A percentile compares a stretch with the other conserved stretches of the same genome.
Conservation (phyloP, 768 basidiomycete genomes). For the Podaxis mareebaensis region DNA sequence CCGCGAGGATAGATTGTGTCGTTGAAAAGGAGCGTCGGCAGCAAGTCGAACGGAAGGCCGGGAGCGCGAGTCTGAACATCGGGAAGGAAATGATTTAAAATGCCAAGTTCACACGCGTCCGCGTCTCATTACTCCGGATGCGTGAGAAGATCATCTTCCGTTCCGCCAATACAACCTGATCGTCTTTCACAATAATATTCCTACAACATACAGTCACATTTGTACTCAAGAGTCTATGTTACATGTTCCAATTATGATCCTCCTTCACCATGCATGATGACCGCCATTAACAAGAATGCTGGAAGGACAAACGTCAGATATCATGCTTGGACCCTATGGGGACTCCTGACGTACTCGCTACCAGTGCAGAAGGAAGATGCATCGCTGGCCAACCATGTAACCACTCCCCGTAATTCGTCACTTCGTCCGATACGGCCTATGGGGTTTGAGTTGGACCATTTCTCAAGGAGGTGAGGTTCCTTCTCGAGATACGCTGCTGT, state of each 20-base stretch:
- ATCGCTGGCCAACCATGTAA: conserved; percentile 72
- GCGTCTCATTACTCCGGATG: neutral
- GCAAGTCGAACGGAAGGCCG: conserved; percentile 4
- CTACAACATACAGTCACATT: conserved; percentile 33
- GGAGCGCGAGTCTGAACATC: conserved; percentile 9
- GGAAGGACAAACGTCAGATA: conserved; percentile 11
- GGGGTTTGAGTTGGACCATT: conserved; percentile 72
- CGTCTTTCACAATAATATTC: neutral
- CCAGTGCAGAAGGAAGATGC: conserved; percentile 80
- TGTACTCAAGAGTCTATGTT: neutral
- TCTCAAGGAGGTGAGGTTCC: conserved; percentile 60
- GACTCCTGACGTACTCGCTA: conserved; percentile 65
- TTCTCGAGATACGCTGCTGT: conserved; percentile 70
- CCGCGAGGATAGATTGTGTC: conserved; percentile 24
- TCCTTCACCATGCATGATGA: conserved; percentile 58
- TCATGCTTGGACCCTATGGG: neutral
- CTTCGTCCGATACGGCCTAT: conserved; percentile 69
- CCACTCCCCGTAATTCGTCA: conserved; percentile 73
- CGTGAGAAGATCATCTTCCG: neutral
- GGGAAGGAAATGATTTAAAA: neutral
- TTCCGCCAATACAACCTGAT: neutral
- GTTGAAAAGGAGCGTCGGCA: conserved; percentile 22
- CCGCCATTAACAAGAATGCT: conserved; percentile 66
- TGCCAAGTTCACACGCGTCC: conserved; percentile 7
- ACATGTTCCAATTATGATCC: neutral